Conservation (phyloP, 2,329 filamentous ascomycete species). For the Fusarium vanettenii region DNA sequence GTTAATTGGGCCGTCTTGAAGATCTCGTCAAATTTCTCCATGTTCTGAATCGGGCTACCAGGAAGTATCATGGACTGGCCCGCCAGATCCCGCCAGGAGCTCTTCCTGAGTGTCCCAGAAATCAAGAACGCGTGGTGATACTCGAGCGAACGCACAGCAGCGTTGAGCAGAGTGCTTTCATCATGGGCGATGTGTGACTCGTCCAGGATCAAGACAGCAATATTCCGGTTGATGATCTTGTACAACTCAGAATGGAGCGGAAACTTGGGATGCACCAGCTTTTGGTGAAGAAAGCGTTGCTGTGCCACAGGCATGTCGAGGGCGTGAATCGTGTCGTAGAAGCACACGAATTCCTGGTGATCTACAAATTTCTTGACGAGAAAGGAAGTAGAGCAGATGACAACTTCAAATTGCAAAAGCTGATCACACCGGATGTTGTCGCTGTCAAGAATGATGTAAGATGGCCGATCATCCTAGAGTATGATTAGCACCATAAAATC, state of each 20-base stretch:
- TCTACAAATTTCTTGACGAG: not conserved
- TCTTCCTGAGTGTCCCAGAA: not conserved
- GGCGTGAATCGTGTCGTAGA: not conserved
- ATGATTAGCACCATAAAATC: not conserved
- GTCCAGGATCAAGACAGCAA: not conserved
- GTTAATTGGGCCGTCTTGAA: not conserved
- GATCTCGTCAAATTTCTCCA: not conserved
- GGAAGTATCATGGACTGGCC: not conserved
- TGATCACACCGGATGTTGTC: not conserved
- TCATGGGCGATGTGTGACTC: not conserved
- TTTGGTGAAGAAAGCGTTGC: not conserved
- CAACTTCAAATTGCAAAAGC: not conserved
- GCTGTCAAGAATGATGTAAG: not conserved
- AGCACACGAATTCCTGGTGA: not conserved
- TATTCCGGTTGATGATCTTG: not conserved
- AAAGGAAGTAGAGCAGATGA: not conserved
- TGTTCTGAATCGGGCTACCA: not conserved
- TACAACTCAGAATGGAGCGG: not conserved
- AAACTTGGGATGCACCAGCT: not conserved
- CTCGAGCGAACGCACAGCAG: not conserved
- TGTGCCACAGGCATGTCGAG: not conserved
- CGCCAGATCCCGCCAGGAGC: not conserved
- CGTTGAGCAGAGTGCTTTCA: not conserved
- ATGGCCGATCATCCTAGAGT: not conserved
- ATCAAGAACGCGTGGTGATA: not conserved